phyloP scores from a whole-genome alignment of 2,329 filamentous ascomycete species.

The Calonectria pseudoreteaudii region DNA sequence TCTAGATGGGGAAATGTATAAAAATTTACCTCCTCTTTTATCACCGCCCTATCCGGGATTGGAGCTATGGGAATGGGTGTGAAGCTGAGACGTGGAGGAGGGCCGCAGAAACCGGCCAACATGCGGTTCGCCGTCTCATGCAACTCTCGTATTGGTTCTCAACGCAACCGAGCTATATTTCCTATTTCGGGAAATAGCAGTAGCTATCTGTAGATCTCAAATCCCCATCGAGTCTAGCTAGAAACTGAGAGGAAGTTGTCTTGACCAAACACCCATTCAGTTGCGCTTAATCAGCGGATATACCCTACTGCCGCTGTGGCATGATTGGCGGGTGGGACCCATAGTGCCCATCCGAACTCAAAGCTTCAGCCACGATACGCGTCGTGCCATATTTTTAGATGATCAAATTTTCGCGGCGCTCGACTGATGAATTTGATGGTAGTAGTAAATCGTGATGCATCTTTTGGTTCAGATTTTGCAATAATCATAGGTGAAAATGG shows the following conservation, averaged over 20 bases:
- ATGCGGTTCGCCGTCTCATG: background rate
- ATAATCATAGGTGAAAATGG: background rate
- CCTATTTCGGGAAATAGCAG: background rate
- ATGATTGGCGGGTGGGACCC: background rate
- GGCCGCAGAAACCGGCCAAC: no score
- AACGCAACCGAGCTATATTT: no score
- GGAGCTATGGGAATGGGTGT: background rate
- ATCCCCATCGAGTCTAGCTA: background rate
- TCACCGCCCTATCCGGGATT: background rate
- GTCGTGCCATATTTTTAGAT: background rate
- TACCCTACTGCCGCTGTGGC: background rate
- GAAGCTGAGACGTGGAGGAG: background rate
- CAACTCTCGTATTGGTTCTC: background rate
- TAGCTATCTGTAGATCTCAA: background rate
- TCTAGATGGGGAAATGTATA: background rate
- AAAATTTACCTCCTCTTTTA: background rate
- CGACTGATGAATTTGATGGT: background rate
- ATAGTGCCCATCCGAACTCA: background rate
- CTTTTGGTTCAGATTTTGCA: no score
- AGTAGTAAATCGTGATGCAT: no score
- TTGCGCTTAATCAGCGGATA: background rate
- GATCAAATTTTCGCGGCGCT: background rate
- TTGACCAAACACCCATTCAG: background rate
- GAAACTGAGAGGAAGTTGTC: background rate
- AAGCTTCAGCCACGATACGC: slow-evolving; percentile 5